phyloP scores from a whole-genome alignment of 2,329 filamentous ascomycete genomes.

The Knoxdaviesia proteae region DNA sequence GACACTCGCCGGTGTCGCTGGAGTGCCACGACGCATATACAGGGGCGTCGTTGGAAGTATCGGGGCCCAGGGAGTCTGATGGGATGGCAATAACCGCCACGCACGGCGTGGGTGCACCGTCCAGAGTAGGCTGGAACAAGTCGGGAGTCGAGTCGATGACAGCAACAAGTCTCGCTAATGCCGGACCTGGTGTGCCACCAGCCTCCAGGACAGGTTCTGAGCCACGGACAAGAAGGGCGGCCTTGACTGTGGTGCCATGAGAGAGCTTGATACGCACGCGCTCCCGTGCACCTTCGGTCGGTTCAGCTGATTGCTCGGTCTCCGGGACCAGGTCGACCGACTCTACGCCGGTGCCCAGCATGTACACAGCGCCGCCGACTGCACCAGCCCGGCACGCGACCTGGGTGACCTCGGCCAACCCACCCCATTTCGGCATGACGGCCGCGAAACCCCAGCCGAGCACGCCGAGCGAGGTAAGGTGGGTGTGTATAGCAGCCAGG shows the following conservation, averaged over 20 bases:
- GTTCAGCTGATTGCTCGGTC: too few relatives aligned
- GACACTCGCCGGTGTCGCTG: slow-evolving; percentile 83
- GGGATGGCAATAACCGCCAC: slow-evolving; percentile 52
- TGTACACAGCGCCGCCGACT: slow-evolving; percentile 79
- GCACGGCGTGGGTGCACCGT: slow-evolving; percentile 57
- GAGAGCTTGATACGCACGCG: slow-evolving; percentile 28
- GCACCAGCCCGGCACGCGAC: slow-evolving; percentile 78
- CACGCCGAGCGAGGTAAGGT: slow-evolving; percentile 68
- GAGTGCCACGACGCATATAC: slow-evolving; percentile 55
- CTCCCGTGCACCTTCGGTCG: too few relatives aligned
- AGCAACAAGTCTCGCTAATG: slow-evolving; percentile 39
- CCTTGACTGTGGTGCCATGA: slow-evolving; percentile 34
- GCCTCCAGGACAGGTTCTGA: slow-evolving; percentile 3
- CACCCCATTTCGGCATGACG: slow-evolving; percentile 83
- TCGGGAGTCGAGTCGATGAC: slow-evolving; percentile 47
- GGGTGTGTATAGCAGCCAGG: slow-evolving; percentile 51
- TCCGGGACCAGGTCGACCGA: slow-evolving; percentile 4
- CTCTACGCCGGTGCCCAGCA: slow-evolving; percentile 52
- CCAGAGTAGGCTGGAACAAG: slow-evolving; percentile 50
- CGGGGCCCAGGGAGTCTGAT: slow-evolving; percentile 19
- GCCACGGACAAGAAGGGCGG: slow-evolving; percentile 29
- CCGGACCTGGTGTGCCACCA: not conserved
- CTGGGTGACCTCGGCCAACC: slow-evolving; percentile 71
- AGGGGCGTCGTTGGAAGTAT: slow-evolving; percentile 18
- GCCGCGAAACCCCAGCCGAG: slow-evolving; percentile 81